A percentile compares a stretch with the other conserved stretches of the same genome.
Evolutionary conservation across 768 basidiomycete genomes (phyloP).

Genomic region (Leccinum incarnatum): DNA sequence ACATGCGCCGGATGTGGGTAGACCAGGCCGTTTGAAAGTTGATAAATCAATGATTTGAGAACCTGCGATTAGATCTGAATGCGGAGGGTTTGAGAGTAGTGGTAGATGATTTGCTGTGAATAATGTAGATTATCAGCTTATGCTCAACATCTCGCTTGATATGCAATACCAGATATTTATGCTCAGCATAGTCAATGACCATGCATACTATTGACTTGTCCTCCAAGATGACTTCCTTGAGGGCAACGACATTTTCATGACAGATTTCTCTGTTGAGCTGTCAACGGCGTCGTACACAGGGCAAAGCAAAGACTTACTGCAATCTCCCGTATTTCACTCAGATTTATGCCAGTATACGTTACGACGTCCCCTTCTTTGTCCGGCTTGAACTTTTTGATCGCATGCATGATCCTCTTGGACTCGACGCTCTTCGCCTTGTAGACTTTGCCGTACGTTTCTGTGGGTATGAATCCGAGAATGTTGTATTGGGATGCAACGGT

Average conservation of each 20-base stretch:
- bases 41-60: conserved; percentile 91
- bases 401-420: conserved; percentile 69
- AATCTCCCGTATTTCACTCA: conserved; percentile 96
- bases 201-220: conserved; percentile 98
- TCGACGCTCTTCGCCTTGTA: conserved; percentile 90
- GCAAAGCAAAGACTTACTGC: conserved; percentile 53
- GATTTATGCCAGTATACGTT: conserved; percentile 96
- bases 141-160: background rate
- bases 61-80: conserved; percentile 69
- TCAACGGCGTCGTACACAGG: conserved; percentile 15
- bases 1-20: conserved; percentile 95
- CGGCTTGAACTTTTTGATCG: conserved; percentile 99
- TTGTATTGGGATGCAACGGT: conserved; percentile 82
- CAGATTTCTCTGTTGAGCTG: conserved; percentile 87
- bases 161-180: conserved; percentile 80
- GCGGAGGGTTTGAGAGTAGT: conserved; percentile 89
- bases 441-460: conserved; percentile 96
- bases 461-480: conserved; percentile 96
- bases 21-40: conserved; percentile 89
- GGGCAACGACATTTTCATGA: conserved; percentile 87
- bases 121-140: background rate
- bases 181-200: conserved; percentile 99
- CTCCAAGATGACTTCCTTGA: conserved; percentile 94
- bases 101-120: conserved; percentile 93
- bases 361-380: conserved; percentile 98